Evolutionary conservation across 2,329 filamentous ascomycete genomes (phyloP).

Genomic region (Biscogniauxia marginata): DNA sequence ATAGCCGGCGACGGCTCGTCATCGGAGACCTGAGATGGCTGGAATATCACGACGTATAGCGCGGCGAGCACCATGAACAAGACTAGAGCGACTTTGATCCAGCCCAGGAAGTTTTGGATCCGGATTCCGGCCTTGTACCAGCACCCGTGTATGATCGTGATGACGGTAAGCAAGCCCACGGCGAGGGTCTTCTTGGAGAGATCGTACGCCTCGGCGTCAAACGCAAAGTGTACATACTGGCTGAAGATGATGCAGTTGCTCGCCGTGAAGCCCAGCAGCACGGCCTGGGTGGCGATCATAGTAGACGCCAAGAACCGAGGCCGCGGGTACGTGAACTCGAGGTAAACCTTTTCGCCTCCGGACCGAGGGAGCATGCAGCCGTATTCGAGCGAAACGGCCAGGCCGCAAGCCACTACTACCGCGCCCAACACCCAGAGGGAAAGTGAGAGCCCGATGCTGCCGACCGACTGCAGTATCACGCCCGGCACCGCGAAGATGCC

Average conservation of each 20-base stretch:
- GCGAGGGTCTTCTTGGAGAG: constrained; percentile 55
- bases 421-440: constrained; percentile 63
- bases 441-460: constrained; percentile 64
- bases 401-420: constrained; percentile 57
- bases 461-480: constrained; percentile 63
- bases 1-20: constrained; percentile 7
- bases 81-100: constrained; percentile 61
- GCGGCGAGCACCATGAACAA: constrained; percentile 61
- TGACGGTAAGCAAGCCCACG: constrained; percentile 51
- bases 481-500: constrained; percentile 73
- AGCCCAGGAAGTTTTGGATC: constrained; percentile 61
- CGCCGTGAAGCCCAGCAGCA: constrained; percentile 65
- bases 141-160: constrained; percentile 59
- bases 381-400: constrained; percentile 64
- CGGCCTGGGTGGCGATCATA: constrained; percentile 60
- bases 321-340: constrained; percentile 65
- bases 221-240: constrained; percentile 61
- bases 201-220: constrained; percentile 50
- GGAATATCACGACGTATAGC: constrained; percentile 55
- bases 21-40: constrained; percentile 25
- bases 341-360: constrained; percentile 68
- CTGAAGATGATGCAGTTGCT: constrained; percentile 70
- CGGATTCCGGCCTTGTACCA: constrained; percentile 56
- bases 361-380: constrained; percentile 70
- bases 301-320: constrained; percentile 65